Conservation (phyloP, 192 early-diverging fungal species). For the Haplosporangium gracile region DNA sequence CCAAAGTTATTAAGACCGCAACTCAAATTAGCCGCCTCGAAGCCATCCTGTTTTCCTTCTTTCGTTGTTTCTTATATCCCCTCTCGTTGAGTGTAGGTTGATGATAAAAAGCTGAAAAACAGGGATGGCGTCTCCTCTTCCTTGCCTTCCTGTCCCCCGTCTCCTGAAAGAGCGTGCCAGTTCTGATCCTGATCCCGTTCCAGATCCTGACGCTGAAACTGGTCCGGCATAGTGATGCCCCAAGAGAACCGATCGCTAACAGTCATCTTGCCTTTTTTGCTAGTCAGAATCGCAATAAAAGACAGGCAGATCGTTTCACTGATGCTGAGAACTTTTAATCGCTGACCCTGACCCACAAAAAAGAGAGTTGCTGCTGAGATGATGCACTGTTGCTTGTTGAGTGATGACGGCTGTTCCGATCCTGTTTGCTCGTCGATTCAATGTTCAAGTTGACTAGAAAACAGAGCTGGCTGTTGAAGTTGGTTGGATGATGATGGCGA, state of each 20-base stretch:
- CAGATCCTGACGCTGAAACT: not conserved
- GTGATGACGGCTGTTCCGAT: not conserved
- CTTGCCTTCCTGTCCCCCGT: not conserved
- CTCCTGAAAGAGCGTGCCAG: not conserved
- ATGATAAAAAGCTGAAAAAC: not conserved
- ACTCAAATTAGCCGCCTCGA: constrained; percentile 50
- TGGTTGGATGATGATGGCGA: not conserved
- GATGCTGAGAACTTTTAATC: not conserved
- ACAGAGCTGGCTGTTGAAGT: not conserved
- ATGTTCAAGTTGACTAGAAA: no score
- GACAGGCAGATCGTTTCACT: not conserved
- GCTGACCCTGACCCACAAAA: not conserved
- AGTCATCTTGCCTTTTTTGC: not conserved
- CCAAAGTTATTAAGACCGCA: constrained; percentile 52
- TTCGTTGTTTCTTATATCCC: not conserved
- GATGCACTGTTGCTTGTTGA: not conserved
- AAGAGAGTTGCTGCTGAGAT: not conserved
- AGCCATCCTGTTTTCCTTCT: constrained; percentile 22
- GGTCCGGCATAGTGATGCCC: not conserved
- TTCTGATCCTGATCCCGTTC: not conserved
- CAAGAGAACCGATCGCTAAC: not conserved
- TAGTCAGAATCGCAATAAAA: not conserved
- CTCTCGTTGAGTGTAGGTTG: not conserved
- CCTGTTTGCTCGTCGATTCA: not conserved
- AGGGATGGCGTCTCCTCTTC: not conserved